Evolutionary conservation across 495 filamentous ascomycete species (phyloP).

Genomic region (Penicillium longicatenatum): DNA sequence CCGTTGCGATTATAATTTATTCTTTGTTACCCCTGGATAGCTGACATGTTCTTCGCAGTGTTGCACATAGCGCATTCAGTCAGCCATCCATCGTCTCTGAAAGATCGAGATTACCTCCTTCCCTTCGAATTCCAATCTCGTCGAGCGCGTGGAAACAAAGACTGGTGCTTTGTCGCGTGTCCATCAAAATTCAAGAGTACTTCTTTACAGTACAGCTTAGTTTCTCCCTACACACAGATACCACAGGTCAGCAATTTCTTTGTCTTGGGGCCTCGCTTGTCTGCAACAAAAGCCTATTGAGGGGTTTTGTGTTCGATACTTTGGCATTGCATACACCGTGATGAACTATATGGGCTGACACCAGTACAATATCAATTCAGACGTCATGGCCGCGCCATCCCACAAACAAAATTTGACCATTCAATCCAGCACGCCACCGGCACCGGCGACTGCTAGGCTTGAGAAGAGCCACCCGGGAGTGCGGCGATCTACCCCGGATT

Average conservation of each 20-base stretch:
- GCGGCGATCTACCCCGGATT: constrained; percentile 85
- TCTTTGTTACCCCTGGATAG: neutral
- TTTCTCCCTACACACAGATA: neutral
- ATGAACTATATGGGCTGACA: constrained; percentile 3
- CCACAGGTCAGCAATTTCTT: constrained; percentile 16
- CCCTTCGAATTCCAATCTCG: constrained; percentile 4
- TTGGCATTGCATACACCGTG: neutral
- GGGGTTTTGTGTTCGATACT: neutral
- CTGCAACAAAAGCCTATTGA: neutral
- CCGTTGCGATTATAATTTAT: neutral
- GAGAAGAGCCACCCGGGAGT: constrained; percentile 69
- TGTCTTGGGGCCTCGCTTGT: neutral
- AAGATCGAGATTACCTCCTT: constrained; percentile 16
- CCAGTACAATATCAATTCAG: constrained; percentile 9
- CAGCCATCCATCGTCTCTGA: constrained; percentile 16
- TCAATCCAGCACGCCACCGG: constrained; percentile 29
- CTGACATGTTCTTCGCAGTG: constrained; percentile 14
- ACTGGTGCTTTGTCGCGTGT: constrained; percentile 27
- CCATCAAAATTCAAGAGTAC: neutral
- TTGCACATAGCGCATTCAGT: constrained; percentile 22
- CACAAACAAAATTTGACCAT: constrained; percentile 31
- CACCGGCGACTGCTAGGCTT: constrained; percentile 61
- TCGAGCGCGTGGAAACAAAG: constrained; percentile 20
- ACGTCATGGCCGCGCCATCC: constrained; percentile 37
- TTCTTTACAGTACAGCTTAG: constrained; percentile 13